These are phyloP conservation scores for Mycena floridula DNA, from an alignment of 768 basidiomycete species.

Conservation along the genomic window DNA sequence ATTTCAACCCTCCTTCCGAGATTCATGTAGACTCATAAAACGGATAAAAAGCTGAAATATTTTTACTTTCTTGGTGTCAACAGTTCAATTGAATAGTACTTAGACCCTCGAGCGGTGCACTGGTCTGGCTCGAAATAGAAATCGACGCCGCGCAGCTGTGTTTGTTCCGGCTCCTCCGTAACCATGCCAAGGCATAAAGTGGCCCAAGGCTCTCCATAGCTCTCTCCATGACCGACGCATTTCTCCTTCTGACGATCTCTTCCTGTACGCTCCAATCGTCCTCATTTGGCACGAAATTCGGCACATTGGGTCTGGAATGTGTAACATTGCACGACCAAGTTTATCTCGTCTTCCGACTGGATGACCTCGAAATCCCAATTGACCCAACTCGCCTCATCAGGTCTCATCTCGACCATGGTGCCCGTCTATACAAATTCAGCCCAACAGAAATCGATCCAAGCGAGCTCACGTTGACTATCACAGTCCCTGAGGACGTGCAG, in stretches of 20 bases:
- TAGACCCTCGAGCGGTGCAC: too few species aligned
- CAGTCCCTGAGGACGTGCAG: conserved; percentile 20
- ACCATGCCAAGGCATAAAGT: too few species aligned
- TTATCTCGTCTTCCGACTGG: conserved; percentile 59
- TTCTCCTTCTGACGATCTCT: neutral
- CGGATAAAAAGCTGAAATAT: too few species aligned
- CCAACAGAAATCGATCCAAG: conserved; percentile 29
- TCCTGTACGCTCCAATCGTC: neutral
- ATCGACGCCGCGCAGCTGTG: too few species aligned
- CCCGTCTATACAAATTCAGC: conserved; percentile 40
- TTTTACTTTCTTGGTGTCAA: too few species aligned
- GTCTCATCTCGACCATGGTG: conserved; percentile 24
- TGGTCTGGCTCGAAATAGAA: too few species aligned
- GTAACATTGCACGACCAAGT: conserved; percentile 53
- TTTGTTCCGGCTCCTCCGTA: too few species aligned
- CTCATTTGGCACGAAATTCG: neutral
- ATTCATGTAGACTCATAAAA: too few species aligned
- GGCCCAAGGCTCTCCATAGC: too few species aligned
- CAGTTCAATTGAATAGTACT: too few species aligned
- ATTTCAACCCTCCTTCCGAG: too few species aligned
- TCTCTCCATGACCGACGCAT: too few species aligned
- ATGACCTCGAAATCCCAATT: conserved; percentile 50
- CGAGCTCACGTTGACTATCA: conserved; percentile 31
- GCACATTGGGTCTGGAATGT: conserved; percentile 47
- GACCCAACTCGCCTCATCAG: conserved; percentile 48